A percentile compares a stretch with the other conserved stretches of the same genome.
These are phyloP conservation scores for Penicillium brevicompactum DNA, from an alignment of 2,329 filamentous ascomycete species.

Conservation along the genomic window DNA sequence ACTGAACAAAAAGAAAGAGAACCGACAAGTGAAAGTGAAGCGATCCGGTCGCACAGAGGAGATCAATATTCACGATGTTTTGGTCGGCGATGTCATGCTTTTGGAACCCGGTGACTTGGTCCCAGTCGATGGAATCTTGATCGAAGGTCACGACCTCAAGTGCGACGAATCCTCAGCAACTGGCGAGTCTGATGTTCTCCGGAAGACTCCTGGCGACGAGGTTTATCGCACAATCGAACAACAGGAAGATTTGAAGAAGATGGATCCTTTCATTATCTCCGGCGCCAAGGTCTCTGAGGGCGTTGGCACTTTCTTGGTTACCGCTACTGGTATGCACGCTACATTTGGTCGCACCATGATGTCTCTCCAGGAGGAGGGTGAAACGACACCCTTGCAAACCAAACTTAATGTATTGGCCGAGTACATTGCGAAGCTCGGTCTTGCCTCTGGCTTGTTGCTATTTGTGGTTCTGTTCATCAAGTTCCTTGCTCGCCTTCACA, in stretches of 20 bases:
- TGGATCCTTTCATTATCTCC: slow-evolving; percentile 80
- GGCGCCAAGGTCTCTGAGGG: slow-evolving; percentile 77
- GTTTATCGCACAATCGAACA: slow-evolving; percentile 65
- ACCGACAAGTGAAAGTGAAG: slow-evolving; percentile 71
- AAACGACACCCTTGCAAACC: slow-evolving; percentile 76
- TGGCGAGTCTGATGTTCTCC: slow-evolving; percentile 72
- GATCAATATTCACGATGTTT: slow-evolving; percentile 69
- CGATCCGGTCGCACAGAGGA: slow-evolving; percentile 72
- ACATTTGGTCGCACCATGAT: slow-evolving; percentile 77
- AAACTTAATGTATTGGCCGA: slow-evolving; percentile 78
- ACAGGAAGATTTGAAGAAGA: slow-evolving; percentile 62
- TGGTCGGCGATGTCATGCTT: slow-evolving; percentile 74
- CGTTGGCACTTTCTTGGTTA: slow-evolving; percentile 74
- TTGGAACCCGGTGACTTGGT: slow-evolving; percentile 74
- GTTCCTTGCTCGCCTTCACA: slow-evolving; percentile 65
- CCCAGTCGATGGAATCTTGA: slow-evolving; percentile 71
- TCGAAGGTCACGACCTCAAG: slow-evolving; percentile 66
- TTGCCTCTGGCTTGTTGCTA: slow-evolving; percentile 71
- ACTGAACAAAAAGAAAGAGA: slow-evolving; percentile 77
- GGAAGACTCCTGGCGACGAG: slow-evolving; percentile 66
- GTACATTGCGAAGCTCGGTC: slow-evolving; percentile 76
- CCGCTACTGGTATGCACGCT: slow-evolving; percentile 72
- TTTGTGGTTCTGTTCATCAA: slow-evolving; percentile 80
- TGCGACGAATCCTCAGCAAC: slow-evolving; percentile 77
- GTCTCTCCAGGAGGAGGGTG: slow-evolving; percentile 73